Evolutionary conservation across 2,329 filamentous ascomycete species (phyloP).

Genomic region (Cladorrhinum sp.): DNA sequence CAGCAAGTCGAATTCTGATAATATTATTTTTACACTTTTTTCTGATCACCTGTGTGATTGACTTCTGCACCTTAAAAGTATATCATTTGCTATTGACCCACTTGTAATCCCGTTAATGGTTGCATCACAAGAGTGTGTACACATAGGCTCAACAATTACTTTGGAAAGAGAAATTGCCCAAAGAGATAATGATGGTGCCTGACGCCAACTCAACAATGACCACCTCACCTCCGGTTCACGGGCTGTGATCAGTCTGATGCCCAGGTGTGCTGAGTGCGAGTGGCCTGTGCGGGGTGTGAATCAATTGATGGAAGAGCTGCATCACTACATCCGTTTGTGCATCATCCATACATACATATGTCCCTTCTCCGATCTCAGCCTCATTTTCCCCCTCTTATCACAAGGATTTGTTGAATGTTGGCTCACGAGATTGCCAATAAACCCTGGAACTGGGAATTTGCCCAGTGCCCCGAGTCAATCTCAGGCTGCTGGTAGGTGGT

Average conservation of each 20-base stretch:
- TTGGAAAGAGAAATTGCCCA: background rate
- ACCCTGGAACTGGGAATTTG: background rate
- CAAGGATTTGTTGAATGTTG: background rate
- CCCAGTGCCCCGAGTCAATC: background rate
- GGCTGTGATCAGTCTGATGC: too few species aligned
- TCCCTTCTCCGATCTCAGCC: too few species aligned
- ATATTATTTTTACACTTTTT: too few species aligned
- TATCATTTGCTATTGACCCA: background rate
- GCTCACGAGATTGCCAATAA: background rate
- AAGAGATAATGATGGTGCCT: slow-evolving; percentile 4
- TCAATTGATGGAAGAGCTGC: background rate
- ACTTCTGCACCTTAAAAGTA: background rate
- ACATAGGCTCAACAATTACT: background rate
- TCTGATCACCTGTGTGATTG: background rate
- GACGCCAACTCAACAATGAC: slow-evolving; percentile 9
- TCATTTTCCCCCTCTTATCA: too few species aligned
- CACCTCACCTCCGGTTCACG: background rate
- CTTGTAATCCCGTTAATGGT: background rate
- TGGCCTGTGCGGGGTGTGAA: background rate
- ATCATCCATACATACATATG: background rate
- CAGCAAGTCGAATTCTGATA: too few species aligned
- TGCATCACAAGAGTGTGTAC: background rate
- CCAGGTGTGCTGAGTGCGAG: background rate
- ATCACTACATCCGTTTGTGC: background rate
- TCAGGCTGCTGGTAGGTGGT: too few species aligned